Conservation (phyloP, 352 stramenopile genomes). For the Phytophthora capsici region DNA sequence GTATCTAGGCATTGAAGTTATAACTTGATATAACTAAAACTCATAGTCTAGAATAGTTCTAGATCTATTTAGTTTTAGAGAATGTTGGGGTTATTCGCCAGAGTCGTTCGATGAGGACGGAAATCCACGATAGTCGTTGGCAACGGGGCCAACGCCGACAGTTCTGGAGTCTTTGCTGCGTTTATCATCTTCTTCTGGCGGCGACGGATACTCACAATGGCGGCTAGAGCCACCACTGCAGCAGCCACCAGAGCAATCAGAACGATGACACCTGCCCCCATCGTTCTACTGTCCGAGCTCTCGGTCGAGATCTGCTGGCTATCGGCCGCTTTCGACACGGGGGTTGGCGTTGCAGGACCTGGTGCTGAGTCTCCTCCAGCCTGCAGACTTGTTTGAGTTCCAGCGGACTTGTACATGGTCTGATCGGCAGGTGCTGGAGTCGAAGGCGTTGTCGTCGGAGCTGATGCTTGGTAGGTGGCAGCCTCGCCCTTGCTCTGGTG, state of each 20-base stretch:
- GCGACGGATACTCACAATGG: constrained; percentile 45
- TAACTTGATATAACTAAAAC: too few species aligned
- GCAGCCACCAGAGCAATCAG: constrained; percentile 44
- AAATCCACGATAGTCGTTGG: constrained; percentile 34
- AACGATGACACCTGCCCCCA: constrained; percentile 46
- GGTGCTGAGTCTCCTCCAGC: neutral
- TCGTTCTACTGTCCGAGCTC: constrained; percentile 18
- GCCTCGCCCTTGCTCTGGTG: constrained; percentile 2
- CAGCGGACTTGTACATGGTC: constrained; percentile 17
- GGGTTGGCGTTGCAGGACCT: constrained; percentile 6
- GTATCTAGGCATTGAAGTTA: too few species aligned
- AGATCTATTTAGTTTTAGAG: too few species aligned
- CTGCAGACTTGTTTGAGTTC: constrained; percentile 12
- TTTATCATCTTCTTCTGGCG: constrained; percentile 56
- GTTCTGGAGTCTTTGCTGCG: constrained; percentile 49
- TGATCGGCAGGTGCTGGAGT: constrained; percentile 12
- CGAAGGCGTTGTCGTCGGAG: constrained; percentile 15
- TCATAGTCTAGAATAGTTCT: too few species aligned
- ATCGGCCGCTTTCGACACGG: constrained; percentile 19
- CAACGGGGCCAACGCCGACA: constrained; percentile 34
- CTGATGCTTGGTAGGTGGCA: constrained; percentile 21
- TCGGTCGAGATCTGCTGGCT: constrained; percentile 40
- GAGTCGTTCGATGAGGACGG: constrained; percentile 18
- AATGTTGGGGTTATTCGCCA: constrained; percentile 33
- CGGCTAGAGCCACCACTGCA: constrained; percentile 47